Conservation (phyloP, 2,329 filamentous ascomycete genomes). For the Pestalotiopsis sp. region DNA sequence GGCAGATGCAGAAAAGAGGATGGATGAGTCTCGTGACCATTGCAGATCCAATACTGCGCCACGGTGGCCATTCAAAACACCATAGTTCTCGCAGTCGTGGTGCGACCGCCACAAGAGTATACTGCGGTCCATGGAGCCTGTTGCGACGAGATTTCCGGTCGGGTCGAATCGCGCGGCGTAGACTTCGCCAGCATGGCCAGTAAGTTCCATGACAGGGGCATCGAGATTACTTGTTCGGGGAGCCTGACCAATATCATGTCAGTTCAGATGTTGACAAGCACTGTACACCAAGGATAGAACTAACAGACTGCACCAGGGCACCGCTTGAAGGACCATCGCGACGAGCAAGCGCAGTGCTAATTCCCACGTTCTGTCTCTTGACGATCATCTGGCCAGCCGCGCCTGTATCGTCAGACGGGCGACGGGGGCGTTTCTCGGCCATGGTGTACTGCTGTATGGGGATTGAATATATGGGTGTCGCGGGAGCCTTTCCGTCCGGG, state of each 20-base stretch:
- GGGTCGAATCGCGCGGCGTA: slow-evolving; percentile 91
- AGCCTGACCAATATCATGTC: slow-evolving; percentile 52
- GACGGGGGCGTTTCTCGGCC: slow-evolving; percentile 90
- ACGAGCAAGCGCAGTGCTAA: slow-evolving; percentile 50
- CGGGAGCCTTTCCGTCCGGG: not conserved
- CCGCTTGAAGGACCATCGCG: slow-evolving; percentile 50
- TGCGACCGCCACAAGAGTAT: slow-evolving; percentile 96
- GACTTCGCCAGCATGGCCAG: slow-evolving; percentile 81
- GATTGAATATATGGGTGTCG: not conserved
- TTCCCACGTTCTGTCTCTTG: slow-evolving; percentile 79
- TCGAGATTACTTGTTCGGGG: slow-evolving; percentile 81
- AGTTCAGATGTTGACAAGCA: not conserved
- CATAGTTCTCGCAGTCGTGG: slow-evolving; percentile 93
- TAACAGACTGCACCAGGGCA: slow-evolving; percentile 55
- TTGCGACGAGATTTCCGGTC: slow-evolving; percentile 85
- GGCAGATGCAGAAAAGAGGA: slow-evolving; percentile 89
- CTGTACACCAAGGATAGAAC: slow-evolving; percentile 23
- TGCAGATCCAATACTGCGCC: slow-evolving; percentile 90
- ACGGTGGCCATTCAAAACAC: slow-evolving; percentile 83
- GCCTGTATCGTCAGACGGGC: slow-evolving; percentile 81
- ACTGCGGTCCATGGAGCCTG: slow-evolving; percentile 90
- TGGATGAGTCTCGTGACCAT: slow-evolving; percentile 93
- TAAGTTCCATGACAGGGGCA: slow-evolving; percentile 92
- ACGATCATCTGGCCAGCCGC: slow-evolving; percentile 75
- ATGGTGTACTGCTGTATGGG: slow-evolving; percentile 47